Base-by-base conservation (phyloP, 768 basidiomycete species). In the Boletus insuetus region DNA sequence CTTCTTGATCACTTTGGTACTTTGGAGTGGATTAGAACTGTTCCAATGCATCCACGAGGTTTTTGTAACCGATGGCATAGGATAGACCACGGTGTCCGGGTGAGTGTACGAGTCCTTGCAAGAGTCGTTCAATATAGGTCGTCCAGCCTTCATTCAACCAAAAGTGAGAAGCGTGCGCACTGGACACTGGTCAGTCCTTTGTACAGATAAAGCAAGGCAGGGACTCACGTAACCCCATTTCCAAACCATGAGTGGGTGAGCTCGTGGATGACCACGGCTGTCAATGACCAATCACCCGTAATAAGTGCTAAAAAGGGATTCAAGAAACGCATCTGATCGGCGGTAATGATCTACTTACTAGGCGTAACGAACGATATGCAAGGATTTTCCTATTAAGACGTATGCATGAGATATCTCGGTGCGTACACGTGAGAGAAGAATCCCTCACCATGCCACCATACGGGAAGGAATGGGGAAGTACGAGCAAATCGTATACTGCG, bases 121-220 rank as follows among this genome's bases (percentile, higher is more conserved):
- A 75, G 10, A 96, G 75, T 24, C 94, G 85, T 68, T 98, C 96
- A 31, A 91, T 86, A 66, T 94, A 98, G 0, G 90, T 93, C 35
- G 96, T 98, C 89, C 91, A 96, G 26, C 94, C 89, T 75, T 95
- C 90, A 65, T 94, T 94, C 42, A 94, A 80, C 89, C 91, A 93
- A 71, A 91, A 93, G 71, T 91, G 88, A 1, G 83, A 81, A 0
- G 89, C 83, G 58, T 91, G 73, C 0, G 86, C 85, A 52, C 86
- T 82, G 55, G 11, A 31, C 5, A 32, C 4, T 3, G 13, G n/a
- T 65, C 32, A 51, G 38, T 19, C 34, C 14, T 17, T 24, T 13
- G 37, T 10, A n/a, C 13, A n/a, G 14, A 32, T 20, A 31, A 45
- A 41, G 31, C n/a, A 41, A 24, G 56, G 16, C 1, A 9, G 75